Evolutionary conservation across 352 stramenopile species (phyloP), one percentile per base, ranked within the genome.

Genomic region (Pythium brassicae): DNA sequence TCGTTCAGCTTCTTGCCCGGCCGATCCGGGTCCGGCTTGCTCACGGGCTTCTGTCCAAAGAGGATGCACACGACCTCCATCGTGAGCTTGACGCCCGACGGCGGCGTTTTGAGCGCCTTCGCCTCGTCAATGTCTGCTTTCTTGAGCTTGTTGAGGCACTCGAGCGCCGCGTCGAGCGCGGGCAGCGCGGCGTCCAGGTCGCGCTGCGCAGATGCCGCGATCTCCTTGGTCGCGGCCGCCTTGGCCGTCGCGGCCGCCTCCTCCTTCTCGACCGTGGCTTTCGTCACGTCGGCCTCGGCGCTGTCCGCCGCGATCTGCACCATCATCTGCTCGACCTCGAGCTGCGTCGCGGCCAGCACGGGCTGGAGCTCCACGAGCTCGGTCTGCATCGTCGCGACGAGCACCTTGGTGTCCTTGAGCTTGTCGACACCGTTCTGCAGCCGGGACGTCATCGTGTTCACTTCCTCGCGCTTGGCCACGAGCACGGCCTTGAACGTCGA

Each of bases 61-160:
- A 97, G 72, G 48, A 97, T 80, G 59, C 83, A 94, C 40, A 95
- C 88, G 10, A 97, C 89, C 65, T 97, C 85, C 83, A 98, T 96
- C 15, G 90, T 97, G 11, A 98, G 64, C 49, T 95, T 95, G 4
- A 97, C 90, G 51, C 90, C 90, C 15, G 80, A 75, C 3, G 89
- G 87, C n/a, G 89, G 89, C 0, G 86, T 96, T 59, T 96, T 96
- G 2, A 97, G 66, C 8, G 86, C 87, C 61, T 97, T 97, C 3
- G 97, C 87, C 69, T 97, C 90, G 56, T 96, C 86, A 52, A 97
- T 96, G 63, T 97, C 86, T 11, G 81, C 64, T 59, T 96, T 97
- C 55, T 97, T 96, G 1, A 97, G 70, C 17, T 83, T 78, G 59
- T 97, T 96, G 10, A 97, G 62, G 57, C 87, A 96, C 55, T 93